Conservation (phyloP, 257 asterid species). For the Craterostigma plantagineum region DNA sequence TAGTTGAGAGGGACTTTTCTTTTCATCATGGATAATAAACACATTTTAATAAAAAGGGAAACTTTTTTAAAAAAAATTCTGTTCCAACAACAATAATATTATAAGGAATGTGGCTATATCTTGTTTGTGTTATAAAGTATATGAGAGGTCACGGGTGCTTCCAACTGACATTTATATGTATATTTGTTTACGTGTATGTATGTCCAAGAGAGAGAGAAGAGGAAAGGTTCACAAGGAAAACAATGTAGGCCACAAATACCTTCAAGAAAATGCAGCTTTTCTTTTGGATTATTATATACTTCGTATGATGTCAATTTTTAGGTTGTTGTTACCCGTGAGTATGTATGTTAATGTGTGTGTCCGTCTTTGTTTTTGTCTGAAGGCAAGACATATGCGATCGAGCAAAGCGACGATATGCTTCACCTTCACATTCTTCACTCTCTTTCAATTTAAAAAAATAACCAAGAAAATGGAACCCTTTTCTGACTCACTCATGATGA, state of each 20-base stretch:
- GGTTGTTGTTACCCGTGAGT: constrained; percentile 15
- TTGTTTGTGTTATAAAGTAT: not conserved
- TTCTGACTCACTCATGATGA: too few relatives aligned
- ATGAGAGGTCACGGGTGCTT: constrained; percentile 13
- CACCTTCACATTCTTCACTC: too few relatives aligned
- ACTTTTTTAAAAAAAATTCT: not conserved
- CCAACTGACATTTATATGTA: constrained; percentile 7
- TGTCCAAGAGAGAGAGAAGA: too few relatives aligned
- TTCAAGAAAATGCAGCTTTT: constrained; percentile 7
- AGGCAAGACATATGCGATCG: too few relatives aligned
- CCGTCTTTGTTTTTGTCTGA: too few relatives aligned
- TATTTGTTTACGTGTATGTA: not conserved
- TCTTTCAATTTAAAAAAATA: too few relatives aligned
- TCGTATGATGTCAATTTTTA: constrained; percentile 1
- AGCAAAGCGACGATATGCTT: too few relatives aligned
- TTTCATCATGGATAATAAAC: not conserved
- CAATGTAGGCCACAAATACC: constrained; percentile 10
- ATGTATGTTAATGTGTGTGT: not conserved
- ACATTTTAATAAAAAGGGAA: too few relatives aligned
- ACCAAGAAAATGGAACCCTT: too few relatives aligned
- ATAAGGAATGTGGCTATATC: not conserved
- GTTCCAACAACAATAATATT: not conserved
- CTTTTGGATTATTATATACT: not conserved
- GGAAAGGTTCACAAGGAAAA: constrained; percentile 9
- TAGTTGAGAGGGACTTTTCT: not conserved